Evolutionary conservation across 176 grass and related monocot genomes (phyloP).

Genomic region (Eleusine coracana): DNA sequence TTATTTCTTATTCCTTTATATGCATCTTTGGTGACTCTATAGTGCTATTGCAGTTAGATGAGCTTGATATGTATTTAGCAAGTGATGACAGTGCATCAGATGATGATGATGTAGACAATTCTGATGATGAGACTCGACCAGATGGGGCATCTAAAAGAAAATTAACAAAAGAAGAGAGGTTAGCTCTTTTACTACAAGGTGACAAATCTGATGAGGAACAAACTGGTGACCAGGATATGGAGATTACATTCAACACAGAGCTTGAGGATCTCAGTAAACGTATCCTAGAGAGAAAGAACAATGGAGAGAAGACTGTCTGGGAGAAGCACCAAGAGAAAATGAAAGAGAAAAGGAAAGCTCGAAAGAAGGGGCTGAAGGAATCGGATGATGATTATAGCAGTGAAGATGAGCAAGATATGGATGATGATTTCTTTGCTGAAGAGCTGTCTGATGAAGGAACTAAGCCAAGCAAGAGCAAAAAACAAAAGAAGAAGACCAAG

Average conservation of each 20-base stretch:
- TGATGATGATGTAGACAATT: slow-evolving; percentile 49
- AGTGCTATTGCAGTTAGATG: slow-evolving; percentile 64
- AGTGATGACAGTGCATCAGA: slow-evolving; percentile 70
- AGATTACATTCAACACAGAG: slow-evolving; percentile 86
- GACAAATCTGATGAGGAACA: slow-evolving; percentile 66
- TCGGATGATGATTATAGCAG: slow-evolving; percentile 52
- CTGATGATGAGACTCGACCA: slow-evolving; percentile 21
- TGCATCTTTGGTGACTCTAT: slow-evolving; percentile 16
- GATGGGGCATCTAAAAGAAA: slow-evolving; percentile 49
- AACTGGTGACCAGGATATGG: slow-evolving; percentile 64
- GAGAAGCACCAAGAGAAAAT: slow-evolving; percentile 80
- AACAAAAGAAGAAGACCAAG: slow-evolving; percentile 48
- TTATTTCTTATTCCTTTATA: slow-evolving; percentile 30
- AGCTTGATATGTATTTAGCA: slow-evolving; percentile 66
- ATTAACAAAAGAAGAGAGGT: slow-evolving; percentile 59
- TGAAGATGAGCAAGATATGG: slow-evolving; percentile 45
- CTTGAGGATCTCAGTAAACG: slow-evolving; percentile 81
- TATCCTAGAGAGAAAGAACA: slow-evolving; percentile 67
- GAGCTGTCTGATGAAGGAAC: slow-evolving; percentile 62
- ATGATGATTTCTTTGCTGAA: slow-evolving; percentile 63
- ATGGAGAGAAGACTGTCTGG: slow-evolving; percentile 75
- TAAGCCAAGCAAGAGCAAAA: slow-evolving; percentile 52
- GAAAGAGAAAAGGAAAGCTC: slow-evolving; percentile 78
- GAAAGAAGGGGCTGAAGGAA: slow-evolving; percentile 48
- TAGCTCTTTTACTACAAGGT: slow-evolving; percentile 55